Percentiles rank a stretch among this genome's conserved stretches.
Conservation (phyloP, 108 stramenopile genomes). For the Nannochloropsis gaditana region DNA sequence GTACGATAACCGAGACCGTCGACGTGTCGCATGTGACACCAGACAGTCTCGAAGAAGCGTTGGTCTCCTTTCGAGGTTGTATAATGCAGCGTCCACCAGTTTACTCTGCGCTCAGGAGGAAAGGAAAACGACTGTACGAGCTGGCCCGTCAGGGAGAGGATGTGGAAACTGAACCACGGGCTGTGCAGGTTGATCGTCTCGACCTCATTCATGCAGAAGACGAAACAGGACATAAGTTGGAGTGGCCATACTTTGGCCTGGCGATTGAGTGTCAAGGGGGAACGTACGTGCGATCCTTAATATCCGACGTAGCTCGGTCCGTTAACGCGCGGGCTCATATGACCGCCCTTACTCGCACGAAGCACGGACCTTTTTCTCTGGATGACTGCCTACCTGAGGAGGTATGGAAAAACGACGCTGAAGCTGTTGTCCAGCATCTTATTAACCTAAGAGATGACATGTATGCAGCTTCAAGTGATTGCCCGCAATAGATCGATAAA, state of each 20-base stretch:
- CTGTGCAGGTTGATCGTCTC: background rate
- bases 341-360: conserved; percentile 68
- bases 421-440: background rate
- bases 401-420: conserved; percentile 10
- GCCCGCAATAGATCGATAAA: too few relatives aligned
- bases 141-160: conserved; percentile 61
- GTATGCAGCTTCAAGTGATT: too few relatives aligned
- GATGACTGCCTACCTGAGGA: conserved; percentile 60
- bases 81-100: conserved; percentile 81
- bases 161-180: conserved; percentile 40
- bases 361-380: conserved; percentile 70
- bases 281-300: conserved; percentile 75
- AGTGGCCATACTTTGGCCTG: conserved; percentile 63
- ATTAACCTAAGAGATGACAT: background rate
- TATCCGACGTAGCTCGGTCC: conserved; percentile 69
- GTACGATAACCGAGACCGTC: conserved; percentile 57
- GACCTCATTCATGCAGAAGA: background rate
- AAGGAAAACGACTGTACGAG: conserved; percentile 74
- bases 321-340: conserved; percentile 72
- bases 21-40: conserved; percentile 60
- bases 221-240: background rate
- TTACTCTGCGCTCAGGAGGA: conserved; percentile 69
- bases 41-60: conserved; percentile 45
- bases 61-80: conserved; percentile 64
- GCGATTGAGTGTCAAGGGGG: conserved; percentile 79